Evolutionary conservation across 768 basidiomycete genomes (phyloP).

Genomic region (Boletus patriciae): DNA sequence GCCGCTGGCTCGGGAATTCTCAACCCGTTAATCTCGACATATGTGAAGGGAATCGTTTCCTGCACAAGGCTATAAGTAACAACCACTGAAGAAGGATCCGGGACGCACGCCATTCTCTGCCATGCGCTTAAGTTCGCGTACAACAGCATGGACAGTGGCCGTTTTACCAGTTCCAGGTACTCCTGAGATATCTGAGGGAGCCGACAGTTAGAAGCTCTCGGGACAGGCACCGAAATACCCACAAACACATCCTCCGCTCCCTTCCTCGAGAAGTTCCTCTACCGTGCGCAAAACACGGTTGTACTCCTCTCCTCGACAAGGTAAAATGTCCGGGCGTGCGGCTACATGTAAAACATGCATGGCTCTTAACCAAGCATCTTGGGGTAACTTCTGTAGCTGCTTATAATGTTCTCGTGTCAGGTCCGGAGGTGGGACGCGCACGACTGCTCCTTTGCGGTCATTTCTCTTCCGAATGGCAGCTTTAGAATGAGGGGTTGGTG

Average conservation of each 20-base stretch:
- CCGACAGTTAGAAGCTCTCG: neutral
- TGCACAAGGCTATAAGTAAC: constrained; percentile 30
- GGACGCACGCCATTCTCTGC: constrained; percentile 70
- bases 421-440: constrained; percentile 38
- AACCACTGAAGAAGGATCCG: neutral
- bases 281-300: constrained; percentile 70
- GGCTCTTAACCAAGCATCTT: constrained; percentile 81
- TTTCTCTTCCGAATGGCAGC: constrained; percentile 54
- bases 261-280: constrained; percentile 85
- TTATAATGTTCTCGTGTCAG: constrained; percentile 38
- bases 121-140: constrained; percentile 87
- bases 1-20: constrained; percentile 90
- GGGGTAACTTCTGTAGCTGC: constrained; percentile 52
- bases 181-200: constrained; percentile 81
- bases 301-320: constrained; percentile 88
- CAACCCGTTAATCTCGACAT: constrained; percentile 97
- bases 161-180: constrained; percentile 99
- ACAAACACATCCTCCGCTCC: constrained; percentile 96
- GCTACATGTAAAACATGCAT: constrained; percentile 94
- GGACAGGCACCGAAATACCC: constrained; percentile 29
- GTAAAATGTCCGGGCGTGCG: constrained; percentile 84
- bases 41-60: constrained; percentile 94
- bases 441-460: constrained; percentile 27
- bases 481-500: constrained; percentile 77
- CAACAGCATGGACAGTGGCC: constrained; percentile 92